Percentiles rank a stretch among this genome's conserved stretches.
phyloP scores from a whole-genome alignment of 2,329 filamentous ascomycete genomes.

The Pseudogymnoascus sp. region DNA sequence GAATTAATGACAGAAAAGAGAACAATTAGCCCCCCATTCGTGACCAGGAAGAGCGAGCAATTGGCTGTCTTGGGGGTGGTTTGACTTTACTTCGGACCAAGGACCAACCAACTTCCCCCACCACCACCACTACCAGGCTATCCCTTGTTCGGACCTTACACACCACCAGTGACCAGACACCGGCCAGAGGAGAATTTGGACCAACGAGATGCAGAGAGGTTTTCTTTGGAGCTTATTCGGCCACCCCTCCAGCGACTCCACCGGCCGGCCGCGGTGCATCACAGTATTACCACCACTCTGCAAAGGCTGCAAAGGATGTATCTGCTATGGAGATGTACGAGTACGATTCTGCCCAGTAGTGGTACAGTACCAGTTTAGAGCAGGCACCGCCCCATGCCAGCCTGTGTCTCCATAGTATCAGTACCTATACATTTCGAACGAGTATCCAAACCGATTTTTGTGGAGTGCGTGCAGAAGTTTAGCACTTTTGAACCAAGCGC shows the following conservation, averaged over 20 bases:
- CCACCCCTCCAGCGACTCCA: neutral
- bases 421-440: conserved; percentile 1
- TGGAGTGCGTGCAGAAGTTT: neutral
- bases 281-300: neutral
- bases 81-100: neutral
- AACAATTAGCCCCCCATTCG: conserved; percentile 6
- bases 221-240: conserved; percentile 1
- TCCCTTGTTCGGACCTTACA: neutral
- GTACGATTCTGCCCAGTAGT: neutral
- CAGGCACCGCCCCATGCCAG: neutral
- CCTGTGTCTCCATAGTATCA: neutral
- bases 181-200: neutral
- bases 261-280: conserved; percentile 5
- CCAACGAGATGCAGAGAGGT: neutral
- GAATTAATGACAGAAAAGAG: conserved; percentile 6
- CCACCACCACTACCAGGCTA: conserved; percentile 5
- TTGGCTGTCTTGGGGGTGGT: neutral
- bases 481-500: neutral
- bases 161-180: conserved; percentile 1
- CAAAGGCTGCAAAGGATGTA: conserved; percentile 1
- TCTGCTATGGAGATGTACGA: conserved; percentile 1
- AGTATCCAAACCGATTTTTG: conserved; percentile 4
- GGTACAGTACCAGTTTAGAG: neutral
- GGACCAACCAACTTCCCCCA: conserved; percentile 5
- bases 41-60: neutral